These are phyloP conservation scores for Peniophora sp. DNA, from an alignment of 1,284 basidiomycete species.

Conservation along the genomic window DNA sequence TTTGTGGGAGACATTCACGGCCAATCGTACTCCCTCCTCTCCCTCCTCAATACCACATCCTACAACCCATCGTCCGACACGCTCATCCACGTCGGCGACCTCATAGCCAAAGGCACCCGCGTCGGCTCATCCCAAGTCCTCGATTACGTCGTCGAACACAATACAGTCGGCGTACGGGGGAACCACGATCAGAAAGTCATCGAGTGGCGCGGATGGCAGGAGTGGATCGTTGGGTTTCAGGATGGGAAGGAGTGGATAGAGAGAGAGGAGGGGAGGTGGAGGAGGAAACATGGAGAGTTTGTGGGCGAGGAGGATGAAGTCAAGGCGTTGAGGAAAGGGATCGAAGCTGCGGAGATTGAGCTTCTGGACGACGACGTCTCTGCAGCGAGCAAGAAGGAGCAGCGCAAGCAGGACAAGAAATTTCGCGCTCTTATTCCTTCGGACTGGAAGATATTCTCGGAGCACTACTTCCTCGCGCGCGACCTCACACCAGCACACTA, in stretches of 20 bases:
- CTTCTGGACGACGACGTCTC: constrained; percentile 7
- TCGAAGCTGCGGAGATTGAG: constrained; percentile 6
- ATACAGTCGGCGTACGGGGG: constrained; percentile 72
- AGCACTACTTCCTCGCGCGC: constrained; percentile 72
- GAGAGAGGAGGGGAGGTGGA: constrained; percentile 35
- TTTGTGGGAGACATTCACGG: constrained; percentile 84
- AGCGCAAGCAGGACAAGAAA: constrained; percentile 25
- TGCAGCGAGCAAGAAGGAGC: constrained; percentile 23
- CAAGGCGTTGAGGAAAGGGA: background rate
- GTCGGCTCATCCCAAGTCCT: constrained; percentile 57
- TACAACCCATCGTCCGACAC: constrained; percentile 57
- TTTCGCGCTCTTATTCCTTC: constrained; percentile 39
- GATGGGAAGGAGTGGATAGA: constrained; percentile 41
- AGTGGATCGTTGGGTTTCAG: constrained; percentile 39
- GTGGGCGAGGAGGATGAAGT: constrained; percentile 14
- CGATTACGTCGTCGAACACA: constrained; percentile 51
- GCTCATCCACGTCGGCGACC: constrained; percentile 76
- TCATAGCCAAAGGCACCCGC: constrained; percentile 62
- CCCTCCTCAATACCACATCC: constrained; percentile 50
- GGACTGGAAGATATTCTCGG: constrained; percentile 65
- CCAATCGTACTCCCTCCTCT: constrained; percentile 63
- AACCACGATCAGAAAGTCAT: constrained; percentile 88
- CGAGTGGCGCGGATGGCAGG: constrained; percentile 81
- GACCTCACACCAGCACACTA: constrained; percentile 53
- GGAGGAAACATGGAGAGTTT: constrained; percentile 32